Evolutionary conservation across 306 rosid species (phyloP), one percentile per base, ranked within the genome.

Genomic region (Cucurbita argyrosperma): DNA sequence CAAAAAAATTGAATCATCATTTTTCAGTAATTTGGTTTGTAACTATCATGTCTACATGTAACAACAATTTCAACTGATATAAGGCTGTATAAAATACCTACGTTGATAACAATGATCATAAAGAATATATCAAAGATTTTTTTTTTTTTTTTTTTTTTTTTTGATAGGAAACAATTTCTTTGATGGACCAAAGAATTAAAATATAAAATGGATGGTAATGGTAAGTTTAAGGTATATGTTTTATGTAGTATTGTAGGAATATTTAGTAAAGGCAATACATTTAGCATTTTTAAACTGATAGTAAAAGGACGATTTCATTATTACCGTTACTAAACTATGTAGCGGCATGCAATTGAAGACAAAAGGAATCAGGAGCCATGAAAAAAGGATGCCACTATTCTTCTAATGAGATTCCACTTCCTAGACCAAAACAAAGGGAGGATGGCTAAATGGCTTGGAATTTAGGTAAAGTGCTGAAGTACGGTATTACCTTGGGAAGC

Each of bases 401-500:
- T 63, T 63, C 70, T 8, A 63, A 63, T 40, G 70, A 63, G 15
- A 63, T 11, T 39, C 70, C 70, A 63, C 50, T n/a, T 63, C 49
- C 68, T 16, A 4, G 23, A 63, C 69, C 35, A 54, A 14, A 72
- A 52, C 66, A 52, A 21, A 42, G 11, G 51, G 51, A 72, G 57
- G 39, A 55, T 5, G 53, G 50, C 26, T 45, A 43, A 43, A 10
- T 19, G 6, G 21, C 49, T 39, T 15, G 21, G 49, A 64, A 57
- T 23, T 19, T 57, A 59, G 30, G 42, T 58, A 59, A 67, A 69
- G 8, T 49, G 26, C 10, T 69, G 43, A 60, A 26, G 38, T 42
- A 42, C 6, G 39, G 43, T 18, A 63, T 78, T 80, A 94, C 97
- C 97, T 94, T 94, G n/a, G 99, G 96, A 78, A 91, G 86, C 90